Evolutionary conservation across 192 early-diverging fungal species (phyloP), one percentile per base, ranked within the genome.

Genomic region (Umbelopsis sp.): DNA sequence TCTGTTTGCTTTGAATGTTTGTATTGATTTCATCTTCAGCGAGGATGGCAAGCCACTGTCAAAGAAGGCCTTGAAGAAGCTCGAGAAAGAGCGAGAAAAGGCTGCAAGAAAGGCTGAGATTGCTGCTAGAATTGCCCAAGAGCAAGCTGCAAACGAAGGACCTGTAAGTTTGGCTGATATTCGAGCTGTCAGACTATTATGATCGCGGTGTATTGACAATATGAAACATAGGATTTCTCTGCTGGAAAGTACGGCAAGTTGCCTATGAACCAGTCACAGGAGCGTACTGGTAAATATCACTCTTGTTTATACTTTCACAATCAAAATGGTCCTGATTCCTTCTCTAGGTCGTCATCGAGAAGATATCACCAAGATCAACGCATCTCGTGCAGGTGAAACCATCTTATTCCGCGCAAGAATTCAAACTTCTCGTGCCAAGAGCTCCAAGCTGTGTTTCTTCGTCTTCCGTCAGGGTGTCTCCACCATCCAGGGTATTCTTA

Each of bases 31-130:
- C 21, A 26, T 20, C 34, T 45, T 14, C 70, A 84, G 87, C 49
- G 91, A 91, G 69, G 92, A 96, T 36, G 97, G 95, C 66, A 90
- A 96, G 74, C 93, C 97, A 22, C 84, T 96, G 45, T 93, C 95
- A 45, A 96, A 96, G 82, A 91, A 90, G 75, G 93, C 91, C 9
- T 84, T 97, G 44, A 98, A 98, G 87, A 98, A 98, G 85, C 88
- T 93, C 16, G 90, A 94, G 72, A 95, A 95, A 84, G 90, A 96
- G 79, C 82, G 85, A 50, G 92, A 96, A 77, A 98, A 97, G 91
- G 92, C 90, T 53, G 91, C 88, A 74, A 84, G 82, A 36, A 74
- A 86, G 72, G 84, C 83, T 10, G 86, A 87, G 65, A 86, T 85
- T 29, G 90, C 87, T 9, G 89, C 83, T 14, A 82, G 84, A 68